phyloP scores from a whole-genome alignment of 441 rosid species.

The Raphanus hybrid region DNA sequence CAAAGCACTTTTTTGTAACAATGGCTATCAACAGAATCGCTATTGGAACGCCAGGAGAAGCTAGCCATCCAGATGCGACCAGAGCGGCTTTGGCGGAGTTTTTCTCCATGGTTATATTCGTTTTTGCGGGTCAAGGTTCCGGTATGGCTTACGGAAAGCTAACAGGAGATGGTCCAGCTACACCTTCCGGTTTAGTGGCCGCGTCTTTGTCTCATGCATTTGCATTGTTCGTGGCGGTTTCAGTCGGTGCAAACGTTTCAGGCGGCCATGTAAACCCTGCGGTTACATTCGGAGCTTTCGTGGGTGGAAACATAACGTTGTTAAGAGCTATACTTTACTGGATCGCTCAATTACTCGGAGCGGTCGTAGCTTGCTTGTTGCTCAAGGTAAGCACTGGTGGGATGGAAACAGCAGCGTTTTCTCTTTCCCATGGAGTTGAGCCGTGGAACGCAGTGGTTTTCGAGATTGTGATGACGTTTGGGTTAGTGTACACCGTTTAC shows the following conservation, averaged over 20 bases:
- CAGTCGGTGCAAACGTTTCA: slow-evolving; percentile 62
- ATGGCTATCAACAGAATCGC: too few relatives aligned
- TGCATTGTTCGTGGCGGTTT: slow-evolving; percentile 60
- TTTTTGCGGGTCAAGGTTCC: too few relatives aligned
- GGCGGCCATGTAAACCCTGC: slow-evolving; percentile 76
- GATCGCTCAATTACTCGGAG: slow-evolving; percentile 72
- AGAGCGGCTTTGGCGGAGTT: slow-evolving; percentile 62
- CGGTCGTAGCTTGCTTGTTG: slow-evolving; percentile 59
- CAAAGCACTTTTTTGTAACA: too few relatives aligned
- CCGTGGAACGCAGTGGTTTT: slow-evolving; percentile 58
- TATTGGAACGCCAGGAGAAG: slow-evolving; percentile 44
- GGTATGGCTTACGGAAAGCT: too few relatives aligned
- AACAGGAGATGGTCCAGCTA: too few relatives aligned
- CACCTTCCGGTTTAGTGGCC: too few relatives aligned
- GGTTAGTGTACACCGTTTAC: slow-evolving; percentile 15
- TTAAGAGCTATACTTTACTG: slow-evolving; percentile 56
- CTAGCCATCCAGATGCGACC: slow-evolving; percentile 55
- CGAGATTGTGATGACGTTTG: slow-evolving; percentile 78
- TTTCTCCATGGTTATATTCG: slow-evolving; percentile 52
- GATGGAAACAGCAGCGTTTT: slow-evolving; percentile 62
- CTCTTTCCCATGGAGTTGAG: slow-evolving; percentile 52
- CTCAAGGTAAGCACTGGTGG: slow-evolving; percentile 48
- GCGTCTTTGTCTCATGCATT: slow-evolving; percentile 37
- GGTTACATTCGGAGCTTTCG: slow-evolving; percentile 64
- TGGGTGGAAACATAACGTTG: slow-evolving; percentile 62